Conservation (phyloP, 1,284 basidiomycete genomes). For the Omphalotus olearius region DNA sequence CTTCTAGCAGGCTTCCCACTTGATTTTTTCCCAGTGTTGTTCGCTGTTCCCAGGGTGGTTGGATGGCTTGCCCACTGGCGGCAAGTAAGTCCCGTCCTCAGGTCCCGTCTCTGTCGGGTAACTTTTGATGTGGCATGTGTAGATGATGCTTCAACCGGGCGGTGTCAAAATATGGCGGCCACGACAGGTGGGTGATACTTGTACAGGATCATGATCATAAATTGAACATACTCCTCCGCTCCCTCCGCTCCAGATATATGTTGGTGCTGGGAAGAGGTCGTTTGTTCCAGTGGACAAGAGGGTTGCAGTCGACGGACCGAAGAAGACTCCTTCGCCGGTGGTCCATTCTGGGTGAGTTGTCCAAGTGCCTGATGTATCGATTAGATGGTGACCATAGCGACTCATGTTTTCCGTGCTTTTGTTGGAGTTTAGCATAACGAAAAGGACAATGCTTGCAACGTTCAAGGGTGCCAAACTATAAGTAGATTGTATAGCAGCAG, state of each 20-base stretch:
- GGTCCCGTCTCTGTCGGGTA: not conserved
- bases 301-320: constrained; percentile 43
- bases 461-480: constrained; percentile 62
- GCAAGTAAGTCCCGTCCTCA: constrained; percentile 40
- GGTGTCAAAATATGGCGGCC: constrained; percentile 92
- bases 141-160: constrained; percentile 86
- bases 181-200: constrained; percentile 52
- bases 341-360: constrained; percentile 70
- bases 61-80: constrained; percentile 90
- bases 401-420: constrained; percentile 13
- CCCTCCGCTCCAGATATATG: constrained; percentile 53
- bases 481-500: not conserved
- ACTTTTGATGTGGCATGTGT: constrained; percentile 3
- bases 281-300: constrained; percentile 68
- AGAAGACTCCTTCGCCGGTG: constrained; percentile 61
- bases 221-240: not conserved
- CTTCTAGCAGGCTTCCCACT: constrained; percentile 67
- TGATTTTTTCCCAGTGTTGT: constrained; percentile 88
- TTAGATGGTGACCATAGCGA: constrained; percentile 31
- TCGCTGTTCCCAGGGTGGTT: constrained; percentile 84
- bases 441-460: constrained; percentile 67
- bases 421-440: constrained; percentile 57
- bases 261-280: constrained; percentile 67
- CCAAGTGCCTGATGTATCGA: not conserved
- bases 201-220: not conserved